These are phyloP conservation scores for Pseudocercospora crystallina DNA, from an alignment of 2,329 filamentous ascomycete species.

Conservation along the genomic window DNA sequence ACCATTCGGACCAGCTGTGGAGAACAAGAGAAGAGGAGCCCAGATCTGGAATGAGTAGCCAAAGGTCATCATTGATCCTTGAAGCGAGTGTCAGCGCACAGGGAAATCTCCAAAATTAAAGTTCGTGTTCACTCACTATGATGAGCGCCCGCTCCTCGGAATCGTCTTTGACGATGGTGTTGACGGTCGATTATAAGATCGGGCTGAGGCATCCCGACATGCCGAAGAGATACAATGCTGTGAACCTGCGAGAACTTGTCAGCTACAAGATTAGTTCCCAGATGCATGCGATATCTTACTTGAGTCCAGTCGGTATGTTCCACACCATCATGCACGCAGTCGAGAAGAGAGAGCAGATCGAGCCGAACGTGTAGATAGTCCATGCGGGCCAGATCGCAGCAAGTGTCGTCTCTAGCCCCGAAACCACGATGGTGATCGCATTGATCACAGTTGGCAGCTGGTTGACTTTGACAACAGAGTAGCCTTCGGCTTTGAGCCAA, in stretches of 20 bases:
- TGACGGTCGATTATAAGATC: conserved; percentile 13
- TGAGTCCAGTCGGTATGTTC: conserved; percentile 4
- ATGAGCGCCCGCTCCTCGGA: conserved; percentile 13
- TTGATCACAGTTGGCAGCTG: conserved; percentile 10
- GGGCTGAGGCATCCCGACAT: conserved; percentile 5
- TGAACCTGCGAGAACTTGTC: conserved; percentile 1
- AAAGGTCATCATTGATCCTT: conserved; percentile 16
- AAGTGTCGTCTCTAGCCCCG: conserved; percentile 7
- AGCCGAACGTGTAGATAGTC: conserved; percentile 7
- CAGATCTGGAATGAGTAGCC: conserved; percentile 13
- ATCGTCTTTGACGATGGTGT: conserved; percentile 12
- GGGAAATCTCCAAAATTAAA: not conserved
- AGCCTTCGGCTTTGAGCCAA: conserved; percentile 18
- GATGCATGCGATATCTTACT: not conserved
- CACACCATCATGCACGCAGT: conserved; percentile 11
- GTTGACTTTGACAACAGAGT: conserved; percentile 19
- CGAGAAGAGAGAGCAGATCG: conserved; percentile 3
- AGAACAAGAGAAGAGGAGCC: conserved; percentile 8
- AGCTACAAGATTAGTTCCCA: not conserved
- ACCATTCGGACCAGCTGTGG: conserved; percentile 8
- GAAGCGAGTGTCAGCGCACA: not conserved
- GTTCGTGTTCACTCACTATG: not conserved
- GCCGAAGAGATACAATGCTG: conserved; percentile 12
- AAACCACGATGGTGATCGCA: conserved; percentile 9
- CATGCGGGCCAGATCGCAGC: conserved; percentile 10